Evolutionary conservation across 1,284 basidiomycete species (phyloP).

Genomic region (Leccinum cinnamomeum): DNA sequence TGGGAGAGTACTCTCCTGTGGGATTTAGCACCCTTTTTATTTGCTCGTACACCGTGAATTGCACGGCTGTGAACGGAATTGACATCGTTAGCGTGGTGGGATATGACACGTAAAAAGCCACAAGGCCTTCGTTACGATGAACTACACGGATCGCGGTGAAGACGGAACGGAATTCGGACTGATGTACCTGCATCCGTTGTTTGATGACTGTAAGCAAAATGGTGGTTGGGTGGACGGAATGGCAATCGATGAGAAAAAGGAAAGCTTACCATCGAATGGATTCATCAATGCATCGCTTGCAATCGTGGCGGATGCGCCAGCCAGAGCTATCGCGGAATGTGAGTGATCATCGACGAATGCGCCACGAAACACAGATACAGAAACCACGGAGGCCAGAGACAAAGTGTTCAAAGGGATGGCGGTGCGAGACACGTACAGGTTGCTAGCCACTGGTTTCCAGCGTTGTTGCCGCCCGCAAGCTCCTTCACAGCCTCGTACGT

Average conservation of each 20-base stretch:
- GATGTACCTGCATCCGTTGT: constrained; percentile 97
- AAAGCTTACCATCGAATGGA: constrained; percentile 90
- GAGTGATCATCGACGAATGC: constrained; percentile 7
- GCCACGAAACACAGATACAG: background rate
- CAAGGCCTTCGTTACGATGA: constrained; percentile 82
- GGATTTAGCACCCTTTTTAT: constrained; percentile 90
- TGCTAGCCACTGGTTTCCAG: constrained; percentile 79
- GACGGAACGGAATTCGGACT: constrained; percentile 87
- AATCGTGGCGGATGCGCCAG: constrained; percentile 94
- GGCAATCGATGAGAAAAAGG: constrained; percentile 5
- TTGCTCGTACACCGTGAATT: constrained; percentile 97
- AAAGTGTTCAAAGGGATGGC: background rate
- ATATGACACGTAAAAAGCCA: constrained; percentile 98
- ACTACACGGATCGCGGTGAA: constrained; percentile 81
- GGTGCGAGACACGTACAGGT: constrained; percentile 57
- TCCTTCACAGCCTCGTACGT: constrained; percentile 96
- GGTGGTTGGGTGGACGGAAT: constrained; percentile 11
- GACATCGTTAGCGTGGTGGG: constrained; percentile 97
- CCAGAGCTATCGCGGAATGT: constrained; percentile 59
- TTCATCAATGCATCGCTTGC: constrained; percentile 99
- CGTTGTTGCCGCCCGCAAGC: constrained; percentile 79
- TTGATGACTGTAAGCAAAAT: constrained; percentile 78
- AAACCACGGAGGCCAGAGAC: background rate
- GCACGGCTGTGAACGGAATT: constrained; percentile 97
- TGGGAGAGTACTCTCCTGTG: constrained; percentile 82